Base-by-base conservation (phyloP, 768 basidiomycete species). In the Xanthoconium stramineum region DNA sequence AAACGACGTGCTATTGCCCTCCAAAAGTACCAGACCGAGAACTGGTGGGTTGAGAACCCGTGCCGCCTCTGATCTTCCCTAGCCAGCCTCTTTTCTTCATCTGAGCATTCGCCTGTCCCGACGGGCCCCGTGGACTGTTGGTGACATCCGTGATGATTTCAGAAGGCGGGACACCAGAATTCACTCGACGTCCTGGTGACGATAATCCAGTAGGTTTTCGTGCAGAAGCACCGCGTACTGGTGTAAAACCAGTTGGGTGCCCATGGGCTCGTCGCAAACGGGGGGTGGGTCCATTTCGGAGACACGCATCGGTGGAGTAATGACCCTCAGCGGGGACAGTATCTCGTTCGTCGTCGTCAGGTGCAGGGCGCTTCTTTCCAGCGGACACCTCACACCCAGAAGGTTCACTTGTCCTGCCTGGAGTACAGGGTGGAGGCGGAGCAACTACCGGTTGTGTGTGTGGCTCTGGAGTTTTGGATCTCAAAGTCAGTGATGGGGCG, bases 281-380 rank as follows among this genome's bases (percentile, higher is more conserved):
- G 11, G 89, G 89, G 2, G 72, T 72, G 30, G 87, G 86, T 15
- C 70, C 69, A 46, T 71, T 69, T 52, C 73, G 67, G 10, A 54
- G 62, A 53, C 64, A 75, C 20, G 77, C 72, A 29, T 80, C 69
- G 43, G 49, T 64, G 38, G 52, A 71, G 75, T 74, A 37, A 79
- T 85, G 74, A 82, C 88, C 86, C 64, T 91, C 88, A 0, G 81
- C 79, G 28, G 88, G 85, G 29, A 86, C 71, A 50, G 79, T 77
- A 69, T 79, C 65, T 59, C 77, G 74, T 48, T 89, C 88, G 59
- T 87, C 88, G 61, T 91, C 89, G 53, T 91, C 89, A 2, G 90
- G 89, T 29, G 83, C 85, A 24, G 83, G 81, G 12, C 89, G 80
- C 66, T 91, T 91, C 74, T 83, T 85, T 32, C 87, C 84, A 30